Percentiles rank a stretch among this genome's conserved stretches.
These are phyloP conservation scores for Penicillium sp. DNA, from an alignment of 2,329 filamentous ascomycete genomes.

Conservation along the genomic window DNA sequence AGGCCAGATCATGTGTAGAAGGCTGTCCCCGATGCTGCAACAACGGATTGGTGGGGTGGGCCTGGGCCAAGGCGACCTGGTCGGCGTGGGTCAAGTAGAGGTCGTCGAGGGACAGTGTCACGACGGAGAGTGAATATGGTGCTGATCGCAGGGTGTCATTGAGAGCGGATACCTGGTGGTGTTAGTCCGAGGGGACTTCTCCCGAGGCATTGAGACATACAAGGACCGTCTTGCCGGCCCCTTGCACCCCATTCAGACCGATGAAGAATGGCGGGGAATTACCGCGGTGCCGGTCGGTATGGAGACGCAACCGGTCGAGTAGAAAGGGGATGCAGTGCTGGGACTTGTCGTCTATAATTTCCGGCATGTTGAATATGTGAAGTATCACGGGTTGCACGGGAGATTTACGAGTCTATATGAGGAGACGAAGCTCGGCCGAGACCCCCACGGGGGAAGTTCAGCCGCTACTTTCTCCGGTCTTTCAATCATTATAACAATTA, in stretches of 20 bases:
- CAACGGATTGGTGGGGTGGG: constrained; percentile 70
- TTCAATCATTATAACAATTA: background rate
- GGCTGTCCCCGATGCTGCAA: constrained; percentile 82
- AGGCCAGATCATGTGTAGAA: constrained; percentile 74
- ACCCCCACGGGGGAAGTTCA: constrained; percentile 17
- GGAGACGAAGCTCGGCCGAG: constrained; percentile 12
- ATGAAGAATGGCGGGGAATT: constrained; percentile 71
- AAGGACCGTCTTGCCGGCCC: constrained; percentile 88
- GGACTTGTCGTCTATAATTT: constrained; percentile 75
- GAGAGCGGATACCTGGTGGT: constrained; percentile 59
- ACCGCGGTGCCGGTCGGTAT: constrained; percentile 48
- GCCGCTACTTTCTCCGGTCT: constrained; percentile 1
- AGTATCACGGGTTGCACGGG: too few relatives aligned
- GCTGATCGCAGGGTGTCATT: constrained; percentile 59
- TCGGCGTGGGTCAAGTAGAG: constrained; percentile 76
- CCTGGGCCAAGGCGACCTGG: constrained; percentile 64
- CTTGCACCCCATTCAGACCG: constrained; percentile 88
- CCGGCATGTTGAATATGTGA: constrained; percentile 41
- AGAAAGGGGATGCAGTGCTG: constrained; percentile 78
- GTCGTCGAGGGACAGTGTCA: constrained; percentile 83
- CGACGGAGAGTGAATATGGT: constrained; percentile 62
- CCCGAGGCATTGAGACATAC: constrained; percentile 46
- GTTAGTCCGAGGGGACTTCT: constrained; percentile 11
- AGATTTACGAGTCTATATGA: too few relatives aligned
- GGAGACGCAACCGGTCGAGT: constrained; percentile 57